phyloP scores from a whole-genome alignment of 352 stramenopile species.

The Phytophthora foliorum region DNA sequence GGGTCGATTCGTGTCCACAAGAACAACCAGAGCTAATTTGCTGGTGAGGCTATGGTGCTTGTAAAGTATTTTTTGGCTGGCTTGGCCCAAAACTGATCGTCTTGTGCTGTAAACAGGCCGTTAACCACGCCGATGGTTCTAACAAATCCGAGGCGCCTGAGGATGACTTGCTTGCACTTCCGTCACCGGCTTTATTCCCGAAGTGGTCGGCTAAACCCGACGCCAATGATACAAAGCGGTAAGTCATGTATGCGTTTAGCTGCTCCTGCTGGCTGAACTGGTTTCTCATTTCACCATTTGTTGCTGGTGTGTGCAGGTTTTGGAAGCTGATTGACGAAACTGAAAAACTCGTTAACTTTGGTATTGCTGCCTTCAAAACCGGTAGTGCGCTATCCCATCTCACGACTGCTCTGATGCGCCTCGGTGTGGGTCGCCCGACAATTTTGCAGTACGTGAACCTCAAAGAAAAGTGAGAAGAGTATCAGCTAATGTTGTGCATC shows the following conservation, averaged over 20 bases:
- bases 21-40: slow-evolving; percentile 38
- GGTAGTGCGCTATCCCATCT: slow-evolving; percentile 53
- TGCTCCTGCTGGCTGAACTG: neutral
- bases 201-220: slow-evolving; percentile 43
- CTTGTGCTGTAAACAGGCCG: slow-evolving; percentile 13
- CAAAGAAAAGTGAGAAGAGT: neutral
- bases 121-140: slow-evolving; percentile 22
- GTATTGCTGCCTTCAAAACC: slow-evolving; percentile 58
- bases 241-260: neutral
- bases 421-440: slow-evolving; percentile 62
- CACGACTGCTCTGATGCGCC: slow-evolving; percentile 55
- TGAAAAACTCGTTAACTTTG: slow-evolving; percentile 78
- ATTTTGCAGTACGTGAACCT: slow-evolving; percentile 63
- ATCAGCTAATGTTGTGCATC: neutral
- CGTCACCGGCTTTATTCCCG: slow-evolving; percentile 47
- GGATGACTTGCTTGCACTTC: slow-evolving; percentile 64
- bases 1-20: slow-evolving; percentile 42
- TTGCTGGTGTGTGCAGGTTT: slow-evolving; percentile 38
- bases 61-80: neutral
- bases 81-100: neutral
- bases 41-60: slow-evolving; percentile 33
- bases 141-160: slow-evolving; percentile 73
- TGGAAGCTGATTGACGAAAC: slow-evolving; percentile 75
- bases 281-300: neutral
- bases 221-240: slow-evolving; percentile 61